Percentiles rank a stretch among this genome's conserved stretches.
Conservation (phyloP, 306 rosid genomes). For the Alnus rubra region DNA sequence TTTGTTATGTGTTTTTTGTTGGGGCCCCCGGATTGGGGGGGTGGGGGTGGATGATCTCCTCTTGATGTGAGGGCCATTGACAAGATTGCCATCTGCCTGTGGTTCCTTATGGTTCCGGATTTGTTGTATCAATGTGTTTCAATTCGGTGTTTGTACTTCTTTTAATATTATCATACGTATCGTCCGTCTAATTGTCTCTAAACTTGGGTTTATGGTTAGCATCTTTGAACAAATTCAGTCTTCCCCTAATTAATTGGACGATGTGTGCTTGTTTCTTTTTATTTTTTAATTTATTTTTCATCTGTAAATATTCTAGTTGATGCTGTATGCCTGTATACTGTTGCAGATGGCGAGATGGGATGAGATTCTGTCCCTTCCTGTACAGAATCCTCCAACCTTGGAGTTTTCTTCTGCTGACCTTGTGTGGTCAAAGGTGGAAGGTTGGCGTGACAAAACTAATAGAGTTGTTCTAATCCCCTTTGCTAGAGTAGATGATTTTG, state of each 20-base stretch:
- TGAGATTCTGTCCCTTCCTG: conserved; percentile 84
- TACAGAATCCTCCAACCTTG: conserved; percentile 84
- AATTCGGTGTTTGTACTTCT: not conserved
- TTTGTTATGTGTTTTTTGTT: too few species aligned
- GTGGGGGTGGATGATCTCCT: too few species aligned
- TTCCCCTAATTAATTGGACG: not conserved
- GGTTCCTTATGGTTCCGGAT: too few species aligned
- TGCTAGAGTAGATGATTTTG: conserved; percentile 87
- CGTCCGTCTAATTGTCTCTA: not conserved
- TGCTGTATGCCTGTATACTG: not conserved
- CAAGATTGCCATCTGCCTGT: too few species aligned
- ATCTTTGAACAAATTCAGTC: not conserved
- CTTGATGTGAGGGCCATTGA: too few species aligned
- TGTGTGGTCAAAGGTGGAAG: conserved; percentile 91
- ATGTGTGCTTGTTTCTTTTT: not conserved
- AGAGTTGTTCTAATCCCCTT: conserved; percentile 82
- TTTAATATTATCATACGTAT: not conserved
- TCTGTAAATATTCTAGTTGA: not conserved
- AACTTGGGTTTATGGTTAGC: not conserved
- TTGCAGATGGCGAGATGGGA: conserved; percentile 89
- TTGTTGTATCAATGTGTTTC: too few species aligned
- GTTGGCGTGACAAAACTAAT: conserved; percentile 84
- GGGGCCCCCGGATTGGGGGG: too few species aligned
- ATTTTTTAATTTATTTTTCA: not conserved
- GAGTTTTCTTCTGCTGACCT: conserved; percentile 73